Conservation (phyloP, 2,329 filamentous ascomycete genomes). For the Rhexocercosporidium sp. region DNA sequence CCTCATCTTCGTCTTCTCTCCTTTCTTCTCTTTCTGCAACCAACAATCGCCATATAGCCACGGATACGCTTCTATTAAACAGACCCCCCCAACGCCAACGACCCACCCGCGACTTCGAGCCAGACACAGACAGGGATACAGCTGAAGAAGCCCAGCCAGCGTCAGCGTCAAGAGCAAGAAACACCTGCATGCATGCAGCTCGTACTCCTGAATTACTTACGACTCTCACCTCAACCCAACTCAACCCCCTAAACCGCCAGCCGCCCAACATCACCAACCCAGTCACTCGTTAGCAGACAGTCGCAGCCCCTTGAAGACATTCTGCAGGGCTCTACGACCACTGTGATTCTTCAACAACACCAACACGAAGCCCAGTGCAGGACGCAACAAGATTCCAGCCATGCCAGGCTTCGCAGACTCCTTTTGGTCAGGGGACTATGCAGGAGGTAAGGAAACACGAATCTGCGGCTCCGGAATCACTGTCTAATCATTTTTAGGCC, state of each 20-base stretch:
- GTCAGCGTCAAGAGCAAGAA: not conserved
- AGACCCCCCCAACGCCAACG: not conserved
- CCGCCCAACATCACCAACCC: constrained; percentile 1
- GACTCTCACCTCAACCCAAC: not conserved
- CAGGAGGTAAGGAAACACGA: constrained; percentile 67
- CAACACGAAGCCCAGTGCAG: not conserved
- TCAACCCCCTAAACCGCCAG: not conserved
- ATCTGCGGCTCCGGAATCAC: constrained; percentile 32
- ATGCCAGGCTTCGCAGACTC: constrained; percentile 94
- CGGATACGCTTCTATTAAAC: not conserved
- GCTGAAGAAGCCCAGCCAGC: constrained; percentile 11
- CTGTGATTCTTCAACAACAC: not conserved
- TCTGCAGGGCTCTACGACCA: not conserved
- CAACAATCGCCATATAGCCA: not conserved
- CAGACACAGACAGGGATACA: constrained; percentile 8
- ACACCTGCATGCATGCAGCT: not conserved
- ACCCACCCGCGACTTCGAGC: not conserved
- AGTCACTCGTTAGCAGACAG: constrained; percentile 24
- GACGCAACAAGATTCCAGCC: constrained; percentile 43
- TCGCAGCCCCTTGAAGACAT: not conserved
- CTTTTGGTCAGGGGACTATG: constrained; percentile 98
- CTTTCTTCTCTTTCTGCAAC: not conserved
- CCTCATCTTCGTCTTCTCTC: constrained; percentile 27
- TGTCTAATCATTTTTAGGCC: constrained; percentile 54
- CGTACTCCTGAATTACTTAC: constrained; percentile 12